Base-by-base conservation (phyloP, 2,329 filamentous ascomycete genomes). In the Alternaria atra region DNA sequence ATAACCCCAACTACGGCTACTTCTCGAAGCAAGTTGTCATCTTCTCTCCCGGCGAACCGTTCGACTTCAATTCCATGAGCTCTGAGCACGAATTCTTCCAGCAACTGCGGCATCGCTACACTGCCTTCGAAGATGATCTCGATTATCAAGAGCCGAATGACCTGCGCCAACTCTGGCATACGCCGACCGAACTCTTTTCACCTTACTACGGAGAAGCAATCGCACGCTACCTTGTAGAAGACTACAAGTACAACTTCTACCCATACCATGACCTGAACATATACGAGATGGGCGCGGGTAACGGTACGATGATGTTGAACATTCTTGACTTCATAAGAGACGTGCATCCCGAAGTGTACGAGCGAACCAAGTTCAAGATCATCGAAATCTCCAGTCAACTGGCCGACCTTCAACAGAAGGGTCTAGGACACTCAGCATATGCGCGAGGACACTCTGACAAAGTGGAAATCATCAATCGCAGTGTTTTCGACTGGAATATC, bases 241-340 rank as follows among this genome's bases (percentile, higher is more conserved):
- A 99, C 82, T 99, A 99, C 85, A 93, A 95, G 77, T 88, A 97
- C 77, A 92, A 92, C 44, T 88, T 93, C 57, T 98, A 95, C 77
- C 95, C 95, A 2, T 97, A 98, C 83, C 90, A 97, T 80, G 95
- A 99, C 80, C 87, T 99, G 53, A 92, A 97, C 72, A 96, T 99
- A 78, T 99, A 97, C 85, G 95, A 99, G 79, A 97, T 99, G 91
- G 95, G 95, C 53, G 95, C 95, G 39, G 95, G 95, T 71, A 94
- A 97, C 73, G 95, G 95, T 64, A 99, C 96, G 0, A 87, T 99
- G 76, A 99, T 99, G 95, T 86, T 95, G 76, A 99, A 99, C 79
- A 94, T 99, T 59, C 86, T 99, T 63, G 94, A 99, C 83, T 97
- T 96, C 79, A 97, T 99, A 77, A 91, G 94, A 64, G 90, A 92